Percentiles rank a stretch among this genome's conserved stretches.
Evolutionary conservation across 2,329 filamentous ascomycete species (phyloP).

Genomic region (Cadophora malorum): DNA sequence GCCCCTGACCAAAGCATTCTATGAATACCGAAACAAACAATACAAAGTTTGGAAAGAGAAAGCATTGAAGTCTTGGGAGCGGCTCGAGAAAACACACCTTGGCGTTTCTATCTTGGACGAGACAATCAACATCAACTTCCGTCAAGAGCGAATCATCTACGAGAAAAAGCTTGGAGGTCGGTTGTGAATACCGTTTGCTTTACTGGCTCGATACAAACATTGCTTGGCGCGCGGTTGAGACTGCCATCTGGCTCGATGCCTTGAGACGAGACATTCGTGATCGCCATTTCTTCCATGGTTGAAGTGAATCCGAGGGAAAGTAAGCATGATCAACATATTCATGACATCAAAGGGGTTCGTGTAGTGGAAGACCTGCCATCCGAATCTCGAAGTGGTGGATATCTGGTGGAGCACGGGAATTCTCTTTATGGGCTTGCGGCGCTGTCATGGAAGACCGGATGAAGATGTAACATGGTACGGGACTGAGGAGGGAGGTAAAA

Average conservation of each 20-base stretch:
- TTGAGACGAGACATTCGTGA: slow-evolving; percentile 4
- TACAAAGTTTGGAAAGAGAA: slow-evolving; percentile 25
- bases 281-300: not conserved
- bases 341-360: slow-evolving; percentile 14
- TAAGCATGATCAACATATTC: not conserved
- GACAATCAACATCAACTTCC: slow-evolving; percentile 32
- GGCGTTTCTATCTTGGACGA: slow-evolving; percentile 28
- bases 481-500: not conserved
- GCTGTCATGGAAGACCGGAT: slow-evolving; percentile 6
- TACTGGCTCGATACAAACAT: not conserved
- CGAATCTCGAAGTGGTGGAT: slow-evolving; percentile 4
- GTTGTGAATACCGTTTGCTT: not conserved
- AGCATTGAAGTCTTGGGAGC: slow-evolving; percentile 28
- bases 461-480: slow-evolving; percentile 10
- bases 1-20: slow-evolving; percentile 24
- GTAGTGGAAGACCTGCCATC: not conserved
- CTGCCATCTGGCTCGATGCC: not conserved
- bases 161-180: slow-evolving; percentile 25
- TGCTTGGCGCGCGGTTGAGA: not conserved
- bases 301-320: not conserved
- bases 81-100: slow-evolving; percentile 28
- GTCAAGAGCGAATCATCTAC: slow-evolving; percentile 31
- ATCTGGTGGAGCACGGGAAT: not conserved
- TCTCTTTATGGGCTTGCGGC: not conserved
- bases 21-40: slow-evolving; percentile 23